A percentile compares a stretch with the other conserved stretches of the same genome.
Evolutionary conservation across 78 protist genomes (phyloP).

Genomic region (slime mould (Dictyostelium discoideum)): dicty_2.7 NC_007091.3:1784001-1784500

Average conservation of each 20-base stretch:
- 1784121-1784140: slow-evolving; percentile 37
- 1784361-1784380: slow-evolving; percentile 54
- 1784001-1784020: slow-evolving; percentile 72
- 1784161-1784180: slow-evolving; percentile 53
- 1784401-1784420: too few species aligned
- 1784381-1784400: not conserved
- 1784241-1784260: slow-evolving; percentile 82
- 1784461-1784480: not conserved
- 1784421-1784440: too few species aligned
- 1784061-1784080: slow-evolving; percentile 17
- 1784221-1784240: slow-evolving; percentile 70
- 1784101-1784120: slow-evolving; percentile 69
- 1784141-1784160: slow-evolving; percentile 59
- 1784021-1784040: slow-evolving; percentile 68
- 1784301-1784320: slow-evolving; percentile 51
- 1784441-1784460: not conserved
- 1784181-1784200: slow-evolving; percentile 36
- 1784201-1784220: slow-evolving; percentile 32
- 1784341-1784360: slow-evolving; percentile 86
- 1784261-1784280: slow-evolving; percentile 67
- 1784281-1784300: slow-evolving; percentile 64
- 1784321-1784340: slow-evolving; percentile 59
- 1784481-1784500: not conserved
- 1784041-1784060: slow-evolving; percentile 44
- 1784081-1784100: slow-evolving; percentile 49